Evolutionary conservation across 164 flowering plant species (phyloP), one percentile per base, ranked within the genome.

Genomic region (Warburgia ugandensis): DNA sequence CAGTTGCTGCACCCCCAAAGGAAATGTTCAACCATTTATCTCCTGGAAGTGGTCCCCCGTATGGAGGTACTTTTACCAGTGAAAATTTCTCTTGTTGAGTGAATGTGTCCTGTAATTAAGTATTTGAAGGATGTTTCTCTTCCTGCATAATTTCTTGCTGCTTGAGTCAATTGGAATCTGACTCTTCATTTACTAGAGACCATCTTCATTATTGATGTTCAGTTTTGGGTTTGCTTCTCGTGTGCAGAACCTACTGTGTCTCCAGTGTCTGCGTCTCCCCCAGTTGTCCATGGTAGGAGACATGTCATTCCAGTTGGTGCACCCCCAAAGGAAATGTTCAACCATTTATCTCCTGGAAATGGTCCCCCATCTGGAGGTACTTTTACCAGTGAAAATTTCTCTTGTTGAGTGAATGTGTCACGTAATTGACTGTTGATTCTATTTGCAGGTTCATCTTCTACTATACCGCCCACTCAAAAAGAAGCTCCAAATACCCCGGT

Each of bases 1-100:
- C 79, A 30, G 68, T 50, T 66, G 66, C 76, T 46, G 58, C 75
- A 27, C 76, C 79, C 39, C 64, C 73, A 53, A 36, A 31, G 26
- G 53, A 58, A 44, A 42, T 22, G n/a, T 29, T 49, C 29, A 46
- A 20, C 42, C 60, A 61, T 27, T 43, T 56, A 28, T 62, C 75
- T 25, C 60, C 68, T 4, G 8, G 57, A 26, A 54, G 32, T 23
- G 70, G 45, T 55, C 46, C 73, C 23, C 70, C 79, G 35, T 25
- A 56, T 28, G 42, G 55, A 57, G 78, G 79, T 77, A 56, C 29
- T 17, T 52, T 19, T 17, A 48, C 16, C 2, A 5, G 19, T 6
- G 16, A 39, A 6, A 39, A 8, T 16, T 39, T 4, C 43, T 39
- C 20, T 6, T n/a, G n/a, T 16, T 16, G 20, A 16, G 43, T 16